Evolutionary conservation across 2,329 filamentous ascomycete species (phyloP).

Genomic region (Monilinia laxa): DNA sequence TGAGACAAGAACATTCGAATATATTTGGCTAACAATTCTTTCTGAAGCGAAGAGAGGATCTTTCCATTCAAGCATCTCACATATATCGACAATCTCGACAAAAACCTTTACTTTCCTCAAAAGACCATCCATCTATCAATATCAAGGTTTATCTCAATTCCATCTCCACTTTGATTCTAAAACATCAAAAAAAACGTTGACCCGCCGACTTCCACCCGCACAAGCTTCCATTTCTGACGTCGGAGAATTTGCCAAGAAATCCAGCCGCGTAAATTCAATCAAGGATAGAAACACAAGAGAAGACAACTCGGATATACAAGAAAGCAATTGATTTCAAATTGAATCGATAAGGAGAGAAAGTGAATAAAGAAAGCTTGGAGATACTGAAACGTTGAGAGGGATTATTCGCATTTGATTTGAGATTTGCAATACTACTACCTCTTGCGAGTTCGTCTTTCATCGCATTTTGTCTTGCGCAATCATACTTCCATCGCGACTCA

Average conservation of each 20-base stretch:
- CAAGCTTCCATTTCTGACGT: slow-evolving; percentile 16
- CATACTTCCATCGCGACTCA: slow-evolving; percentile 23
- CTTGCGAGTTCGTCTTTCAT: slow-evolving; percentile 4
- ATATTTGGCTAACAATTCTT: slow-evolving; percentile 36
- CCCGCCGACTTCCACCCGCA: slow-evolving; percentile 6
- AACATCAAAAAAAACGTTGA: slow-evolving; percentile 8
- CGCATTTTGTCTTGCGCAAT: slow-evolving; percentile 4
- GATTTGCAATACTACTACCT: neutral
- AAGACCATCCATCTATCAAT: neutral
- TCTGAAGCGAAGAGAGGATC: slow-evolving; percentile 36
- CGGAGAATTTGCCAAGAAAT: slow-evolving; percentile 19
- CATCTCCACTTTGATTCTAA: slow-evolving; percentile 7
- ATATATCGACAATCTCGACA: neutral
- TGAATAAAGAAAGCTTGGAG: neutral
- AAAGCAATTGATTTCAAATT: slow-evolving; percentile 1
- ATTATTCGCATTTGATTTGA: neutral
- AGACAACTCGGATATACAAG: neutral
- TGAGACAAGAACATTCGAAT: slow-evolving; percentile 21
- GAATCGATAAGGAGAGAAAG: neutral
- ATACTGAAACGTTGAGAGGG: neutral
- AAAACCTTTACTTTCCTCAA: neutral
- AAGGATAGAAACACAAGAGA: slow-evolving; percentile 5
- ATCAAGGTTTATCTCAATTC: neutral
- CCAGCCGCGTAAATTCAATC: slow-evolving; percentile 14
- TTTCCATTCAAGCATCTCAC: slow-evolving; percentile 32